Evolutionary conservation across 768 basidiomycete genomes (phyloP).

Genomic region (Pholiota molesta): DNA sequence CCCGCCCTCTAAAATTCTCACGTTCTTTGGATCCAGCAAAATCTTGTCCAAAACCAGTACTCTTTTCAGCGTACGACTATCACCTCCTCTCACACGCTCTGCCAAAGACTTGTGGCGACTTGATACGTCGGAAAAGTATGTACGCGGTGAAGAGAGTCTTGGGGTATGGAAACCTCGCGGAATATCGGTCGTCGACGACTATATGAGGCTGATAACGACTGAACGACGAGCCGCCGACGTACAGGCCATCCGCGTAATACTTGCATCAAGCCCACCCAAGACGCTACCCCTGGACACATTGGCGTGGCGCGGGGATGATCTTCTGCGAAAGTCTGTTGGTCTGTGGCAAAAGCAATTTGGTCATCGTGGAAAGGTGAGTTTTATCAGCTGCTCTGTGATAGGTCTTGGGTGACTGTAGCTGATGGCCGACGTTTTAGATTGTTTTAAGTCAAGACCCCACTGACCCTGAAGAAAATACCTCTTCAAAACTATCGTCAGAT

Average conservation of each 20-base stretch:
- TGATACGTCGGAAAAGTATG: constrained; percentile 94
- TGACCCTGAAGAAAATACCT: constrained; percentile 53
- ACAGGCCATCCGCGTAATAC: constrained; percentile 81
- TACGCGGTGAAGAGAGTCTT: constrained; percentile 87
- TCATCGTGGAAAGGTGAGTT: constrained; percentile 67
- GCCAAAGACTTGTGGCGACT: constrained; percentile 92
- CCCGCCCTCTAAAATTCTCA: constrained; percentile 76
- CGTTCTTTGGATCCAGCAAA: constrained; percentile 78
- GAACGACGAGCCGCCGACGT: constrained; percentile 86
- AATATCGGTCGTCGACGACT: constrained; percentile 87
- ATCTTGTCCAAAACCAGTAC: constrained; percentile 78
- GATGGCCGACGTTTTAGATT: constrained; percentile 54
- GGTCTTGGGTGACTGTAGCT: constrained; percentile 8
- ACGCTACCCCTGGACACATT: constrained; percentile 53
- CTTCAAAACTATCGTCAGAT: constrained; percentile 34
- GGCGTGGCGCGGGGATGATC: constrained; percentile 67
- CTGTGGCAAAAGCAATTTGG: constrained; percentile 89
- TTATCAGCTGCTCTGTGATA: constrained; percentile 6
- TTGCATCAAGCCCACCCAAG: constrained; percentile 57
- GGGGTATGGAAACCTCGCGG: constrained; percentile 87
- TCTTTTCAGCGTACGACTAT: constrained; percentile 82
- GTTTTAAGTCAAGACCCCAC: constrained; percentile 71
- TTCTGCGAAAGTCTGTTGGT: constrained; percentile 66
- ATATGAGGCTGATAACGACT: constrained; percentile 67
- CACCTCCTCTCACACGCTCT: constrained; percentile 84